A percentile compares a stretch with the other conserved stretches of the same genome.
These are phyloP conservation scores for Xylariaceae sp. DNA, from an alignment of 2,329 filamentous ascomycete species.

Conservation along the genomic window DNA sequence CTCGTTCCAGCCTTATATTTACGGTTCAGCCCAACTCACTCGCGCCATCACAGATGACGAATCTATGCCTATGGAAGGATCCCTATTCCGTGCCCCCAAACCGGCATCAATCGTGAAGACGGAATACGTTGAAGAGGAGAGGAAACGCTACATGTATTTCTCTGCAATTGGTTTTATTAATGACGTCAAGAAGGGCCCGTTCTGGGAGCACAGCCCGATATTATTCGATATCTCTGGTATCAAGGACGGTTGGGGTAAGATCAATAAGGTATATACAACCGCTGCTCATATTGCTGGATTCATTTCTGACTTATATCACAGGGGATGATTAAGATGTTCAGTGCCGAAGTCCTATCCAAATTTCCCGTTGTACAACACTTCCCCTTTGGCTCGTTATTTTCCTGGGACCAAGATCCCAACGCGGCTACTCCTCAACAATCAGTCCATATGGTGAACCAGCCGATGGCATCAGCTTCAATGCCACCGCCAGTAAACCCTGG, in stretches of 20 bases:
- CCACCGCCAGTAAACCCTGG: slow-evolving; percentile 17
- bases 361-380: slow-evolving; percentile 99
- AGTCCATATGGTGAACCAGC: slow-evolving; percentile 56
- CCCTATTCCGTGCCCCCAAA: slow-evolving; percentile 65
- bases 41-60: slow-evolving; percentile 64
- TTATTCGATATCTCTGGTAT: slow-evolving; percentile 93
- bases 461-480: slow-evolving; percentile 29
- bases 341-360: slow-evolving; percentile 91
- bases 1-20: slow-evolving; percentile 88
- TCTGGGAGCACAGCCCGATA: slow-evolving; percentile 95
- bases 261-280: slow-evolving; percentile 64
- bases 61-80: slow-evolving; percentile 73
- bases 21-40: slow-evolving; percentile 86
- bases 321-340: slow-evolving; percentile 99
- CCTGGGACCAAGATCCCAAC: slow-evolving; percentile 66
- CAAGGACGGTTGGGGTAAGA: slow-evolving; percentile 92
- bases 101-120: slow-evolving; percentile 65
- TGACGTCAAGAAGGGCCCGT: slow-evolving; percentile 92
- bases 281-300: not conserved
- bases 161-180: slow-evolving; percentile 95
- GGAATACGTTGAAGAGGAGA: slow-evolving; percentile 60
- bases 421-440: slow-evolving; percentile 46
- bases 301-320: slow-evolving; percentile 23
- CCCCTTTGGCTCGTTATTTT: slow-evolving; percentile 74
- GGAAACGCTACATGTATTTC: slow-evolving; percentile 80